Conservation (phyloP, 495 filamentous ascomycete species). For the Daldinia decipiens region DNA sequence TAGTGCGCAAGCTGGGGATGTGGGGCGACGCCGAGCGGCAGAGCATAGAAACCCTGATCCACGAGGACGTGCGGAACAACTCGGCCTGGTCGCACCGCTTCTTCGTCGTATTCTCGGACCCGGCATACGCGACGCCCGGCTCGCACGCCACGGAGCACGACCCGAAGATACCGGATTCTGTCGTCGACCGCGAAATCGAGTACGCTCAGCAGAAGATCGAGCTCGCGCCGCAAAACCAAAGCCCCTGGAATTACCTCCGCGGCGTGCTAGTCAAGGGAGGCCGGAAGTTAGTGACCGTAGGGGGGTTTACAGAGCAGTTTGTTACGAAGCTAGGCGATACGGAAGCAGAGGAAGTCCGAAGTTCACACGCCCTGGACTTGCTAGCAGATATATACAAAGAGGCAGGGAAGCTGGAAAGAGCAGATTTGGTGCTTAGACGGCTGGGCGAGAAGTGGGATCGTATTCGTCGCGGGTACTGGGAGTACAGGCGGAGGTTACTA, state of each 20-base stretch:
- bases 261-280: conserved; percentile 76
- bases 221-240: conserved; percentile 90
- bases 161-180: conserved; percentile 63
- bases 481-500: conserved; percentile 69
- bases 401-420: conserved; percentile 66
- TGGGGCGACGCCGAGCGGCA: conserved; percentile 70
- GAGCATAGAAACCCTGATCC: conserved; percentile 74
- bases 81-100: conserved; percentile 97
- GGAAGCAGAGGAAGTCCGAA: conserved; percentile 65
- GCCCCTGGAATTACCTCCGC: conserved; percentile 89
- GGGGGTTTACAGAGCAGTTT: conserved; percentile 73
- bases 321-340: conserved; percentile 62
- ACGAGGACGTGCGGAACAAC: conserved; percentile 89
- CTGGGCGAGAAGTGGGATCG: conserved; percentile 89
- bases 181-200: conserved; percentile 78
- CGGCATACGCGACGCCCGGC: conserved; percentile 59
- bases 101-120: conserved; percentile 84
- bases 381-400: conserved; percentile 83
- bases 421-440: conserved; percentile 72
- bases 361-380: conserved; percentile 89
- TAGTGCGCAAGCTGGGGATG: conserved; percentile 81
- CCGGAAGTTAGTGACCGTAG: conserved; percentile 64
- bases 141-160: conserved; percentile 56
- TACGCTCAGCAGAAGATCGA: conserved; percentile 76
- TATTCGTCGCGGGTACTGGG: conserved; percentile 91